Evolutionary conservation across 768 basidiomycete genomes (phyloP).

Genomic region (Pleurotus pulmonarius): DNA sequence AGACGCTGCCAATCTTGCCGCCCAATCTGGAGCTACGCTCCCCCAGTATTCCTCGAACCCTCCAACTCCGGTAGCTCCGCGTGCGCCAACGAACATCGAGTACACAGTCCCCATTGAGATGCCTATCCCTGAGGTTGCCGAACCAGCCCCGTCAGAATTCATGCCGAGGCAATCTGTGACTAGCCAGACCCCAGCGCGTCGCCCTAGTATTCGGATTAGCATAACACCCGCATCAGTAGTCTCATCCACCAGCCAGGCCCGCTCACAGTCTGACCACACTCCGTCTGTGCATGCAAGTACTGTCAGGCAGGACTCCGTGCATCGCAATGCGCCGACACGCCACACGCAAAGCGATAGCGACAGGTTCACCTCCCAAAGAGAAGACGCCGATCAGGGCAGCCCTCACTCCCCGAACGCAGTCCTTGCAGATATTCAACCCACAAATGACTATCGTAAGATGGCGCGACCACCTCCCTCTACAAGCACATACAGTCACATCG

Average conservation of each 20-base stretch:
- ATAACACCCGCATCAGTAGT: background rate
- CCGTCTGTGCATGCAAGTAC: background rate
- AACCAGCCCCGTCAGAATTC: background rate
- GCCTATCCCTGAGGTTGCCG: background rate
- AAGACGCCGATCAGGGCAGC: background rate
- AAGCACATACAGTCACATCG: background rate
- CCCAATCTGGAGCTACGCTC: background rate
- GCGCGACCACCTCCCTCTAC: background rate
- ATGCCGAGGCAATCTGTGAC: background rate
- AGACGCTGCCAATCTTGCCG: background rate
- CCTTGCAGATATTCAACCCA: background rate
- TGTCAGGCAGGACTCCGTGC: background rate
- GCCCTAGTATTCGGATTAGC: conserved; percentile 2
- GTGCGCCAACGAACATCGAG: background rate
- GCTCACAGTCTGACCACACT: background rate
- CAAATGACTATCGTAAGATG: conserved; percentile 6
- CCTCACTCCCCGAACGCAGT: background rate
- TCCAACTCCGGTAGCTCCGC: background rate
- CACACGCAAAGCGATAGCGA: background rate
- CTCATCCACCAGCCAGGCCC: background rate
- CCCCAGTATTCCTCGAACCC: conserved; percentile 1
- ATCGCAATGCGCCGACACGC: background rate
- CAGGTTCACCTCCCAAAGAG: background rate
- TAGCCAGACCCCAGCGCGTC: background rate
- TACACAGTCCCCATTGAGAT: background rate